Evolutionary conservation across 768 basidiomycete species (phyloP).

Genomic region (Boletus rufocinnamomeus): DNA sequence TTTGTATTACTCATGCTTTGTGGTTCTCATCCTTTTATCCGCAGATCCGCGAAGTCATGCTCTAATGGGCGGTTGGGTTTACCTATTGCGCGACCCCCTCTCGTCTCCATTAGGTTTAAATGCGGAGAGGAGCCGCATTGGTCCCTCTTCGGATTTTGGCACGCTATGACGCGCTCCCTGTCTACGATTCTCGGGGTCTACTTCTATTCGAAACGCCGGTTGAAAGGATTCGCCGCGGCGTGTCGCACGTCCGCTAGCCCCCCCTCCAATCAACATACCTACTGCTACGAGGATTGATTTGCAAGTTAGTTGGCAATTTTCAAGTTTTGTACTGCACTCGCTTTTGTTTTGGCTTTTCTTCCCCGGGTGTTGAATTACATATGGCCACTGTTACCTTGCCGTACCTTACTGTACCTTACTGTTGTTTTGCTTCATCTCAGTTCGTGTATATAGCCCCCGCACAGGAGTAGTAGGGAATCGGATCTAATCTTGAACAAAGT

Average conservation of each 20-base stretch:
- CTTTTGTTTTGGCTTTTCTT: neutral
- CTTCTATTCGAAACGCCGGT: neutral
- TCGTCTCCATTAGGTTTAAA: neutral
- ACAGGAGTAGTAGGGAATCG: neutral
- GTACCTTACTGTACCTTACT: neutral
- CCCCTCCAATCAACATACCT: too few species aligned
- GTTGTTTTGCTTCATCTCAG: neutral
- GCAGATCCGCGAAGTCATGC: conserved; percentile 55
- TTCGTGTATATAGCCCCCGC: neutral
- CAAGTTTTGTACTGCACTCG: neutral
- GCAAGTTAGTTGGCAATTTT: neutral
- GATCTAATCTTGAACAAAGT: neutral
- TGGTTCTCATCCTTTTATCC: neutral
- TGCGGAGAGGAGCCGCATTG: neutral
- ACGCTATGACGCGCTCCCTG: neutral
- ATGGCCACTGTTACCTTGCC: neutral
- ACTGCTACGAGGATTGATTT: neutral
- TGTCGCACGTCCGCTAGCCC: neutral
- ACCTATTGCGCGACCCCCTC: neutral
- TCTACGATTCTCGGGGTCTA: neutral
- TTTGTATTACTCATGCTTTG: neutral
- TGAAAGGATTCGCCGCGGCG: conserved; percentile 8
- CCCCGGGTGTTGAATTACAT: too few species aligned
- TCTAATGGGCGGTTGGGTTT: conserved; percentile 33
- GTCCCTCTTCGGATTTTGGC: neutral